Evolutionary conservation across 1,139 yeast species (phyloP), one percentile per base, ranked within the genome.

Genomic region (Hanseniaspora sp.): DNA sequence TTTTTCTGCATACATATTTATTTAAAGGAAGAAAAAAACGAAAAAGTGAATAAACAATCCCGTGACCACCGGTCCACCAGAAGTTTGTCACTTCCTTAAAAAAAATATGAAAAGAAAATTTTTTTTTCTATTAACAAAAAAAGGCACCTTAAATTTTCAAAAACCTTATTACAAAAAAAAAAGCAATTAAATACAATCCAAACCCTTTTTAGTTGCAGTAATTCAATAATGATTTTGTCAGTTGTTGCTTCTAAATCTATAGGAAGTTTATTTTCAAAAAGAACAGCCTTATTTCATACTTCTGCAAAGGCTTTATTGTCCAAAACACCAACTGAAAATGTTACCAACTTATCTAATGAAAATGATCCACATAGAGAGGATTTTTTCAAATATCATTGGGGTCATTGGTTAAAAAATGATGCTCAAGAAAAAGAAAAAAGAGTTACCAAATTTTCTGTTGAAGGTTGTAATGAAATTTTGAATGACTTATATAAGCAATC

Each of bases 321-420:
- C 15, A 48, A 41, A 18, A 59, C 61, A 44, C 68, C 72, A 39
- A 64, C 67, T 13, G 62, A 63, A 53, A 65, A 64, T 6, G 68
- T 65, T 59, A 82, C 87, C 56, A 75, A 74, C 58, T 65, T 82
- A 44, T 69, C 77, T 40, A 85, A 83, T 61, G 76, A 78, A 56
- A 69, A 74, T 52, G 88, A 83, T 62, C 88, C 90, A 17, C 75
- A 80, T 58, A 77, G 95, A 67, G 78, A 77, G 57, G 76, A 80
- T 53, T 86, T 90, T 63, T 90, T 86, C 73, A 80, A 83, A 64
- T 92, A 88, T 67, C 74, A 92, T 3, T 90, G 97, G 95, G 98
- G 98, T 49, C 77, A 95, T 4, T 92, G 97, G 97, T 71, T 90
- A 64, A 78, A 75, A 58, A 79, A 90, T 64, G 95, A 90, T 65